phyloP scores from a whole-genome alignment of 352 stramenopile genomes.

The Pythium aquatile region DNA sequence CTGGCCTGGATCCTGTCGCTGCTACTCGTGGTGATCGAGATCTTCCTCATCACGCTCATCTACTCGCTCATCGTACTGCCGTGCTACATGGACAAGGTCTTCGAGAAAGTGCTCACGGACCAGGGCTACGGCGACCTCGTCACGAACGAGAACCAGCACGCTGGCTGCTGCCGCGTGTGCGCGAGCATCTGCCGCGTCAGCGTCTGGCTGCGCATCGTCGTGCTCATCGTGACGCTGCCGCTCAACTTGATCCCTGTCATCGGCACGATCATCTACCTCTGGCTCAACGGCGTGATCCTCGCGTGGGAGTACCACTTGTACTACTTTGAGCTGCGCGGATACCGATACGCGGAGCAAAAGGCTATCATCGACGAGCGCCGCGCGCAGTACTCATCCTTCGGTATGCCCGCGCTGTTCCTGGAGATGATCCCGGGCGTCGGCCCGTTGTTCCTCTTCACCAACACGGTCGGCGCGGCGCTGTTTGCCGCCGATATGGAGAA shows the following conservation, averaged over 20 bases:
- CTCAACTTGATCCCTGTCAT: conserved; percentile 68
- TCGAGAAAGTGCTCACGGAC: conserved; percentile 52
- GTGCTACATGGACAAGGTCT: conserved; percentile 64
- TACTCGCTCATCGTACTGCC: conserved; percentile 56
- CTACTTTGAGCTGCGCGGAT: conserved; percentile 76
- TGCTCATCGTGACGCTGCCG: conserved; percentile 62
- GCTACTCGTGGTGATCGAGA: conserved; percentile 63
- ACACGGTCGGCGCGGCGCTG: conserved; percentile 63
- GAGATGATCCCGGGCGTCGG: conserved; percentile 72
- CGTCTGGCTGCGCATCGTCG: conserved; percentile 40
- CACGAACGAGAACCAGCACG: conserved; percentile 42
- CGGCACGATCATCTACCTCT: conserved; percentile 61
- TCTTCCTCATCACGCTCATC: conserved; percentile 71
- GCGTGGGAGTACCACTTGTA: conserved; percentile 74
- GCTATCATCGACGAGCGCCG: conserved; percentile 45
- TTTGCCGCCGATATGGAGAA: conserved; percentile 66
- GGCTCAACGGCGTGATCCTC: conserved; percentile 65
- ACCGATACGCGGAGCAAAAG: conserved; percentile 55
- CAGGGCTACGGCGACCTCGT: conserved; percentile 51
- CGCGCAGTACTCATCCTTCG: conserved; percentile 62
- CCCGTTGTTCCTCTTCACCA: conserved; percentile 70
- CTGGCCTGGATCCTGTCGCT: conserved; percentile 62
- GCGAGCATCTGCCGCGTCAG: conserved; percentile 59
- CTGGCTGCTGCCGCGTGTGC: conserved; percentile 43
- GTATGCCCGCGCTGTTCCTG: conserved; percentile 67